Base-by-base conservation (phyloP, 495 filamentous ascomycete genomes). In the Sporormia fimetaria region DNA sequence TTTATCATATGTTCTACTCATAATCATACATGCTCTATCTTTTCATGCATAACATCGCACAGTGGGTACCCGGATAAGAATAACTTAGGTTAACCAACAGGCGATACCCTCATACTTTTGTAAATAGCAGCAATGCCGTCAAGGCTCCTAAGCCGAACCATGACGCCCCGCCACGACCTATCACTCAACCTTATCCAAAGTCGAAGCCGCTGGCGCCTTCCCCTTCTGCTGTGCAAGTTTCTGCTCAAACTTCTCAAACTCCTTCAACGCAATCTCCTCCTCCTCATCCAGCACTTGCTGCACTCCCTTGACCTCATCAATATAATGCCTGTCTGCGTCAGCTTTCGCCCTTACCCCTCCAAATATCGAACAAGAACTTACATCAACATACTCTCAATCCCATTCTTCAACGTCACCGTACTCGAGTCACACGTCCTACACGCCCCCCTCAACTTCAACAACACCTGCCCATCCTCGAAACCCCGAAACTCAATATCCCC, bases 181-280 rank as follows among this genome's bases (percentile, higher is more conserved):
- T 14, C 42, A 23, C 24, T 67, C 68, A 3, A 69, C 75, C 12
- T 63, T 74, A 60, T 87, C 81, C 31, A 86, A 51, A 28, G 75
- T 79, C n/a, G 73, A 65, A 54, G 76, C 56, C 38, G 69, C 63
- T 29, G 70, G 67, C 27, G 62, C 61, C n/a, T 65, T 51, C 16
- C 67, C 76, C 56, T 84, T 87, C 52, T 86, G 81, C 56, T 76
- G 69, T 57, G 73, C 76, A 52, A 98, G 62, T 63, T 93, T 94
- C 67, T 94, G 85, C 60, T 98, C 90, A 62, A 98, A 98, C 62
- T 81, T 87, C 30, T 83, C 82, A 63, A 98, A 96, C 54, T 96
- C 90, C 44, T 78, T 65, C 57, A 88, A 69, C 7, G 88, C 80
- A 46, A 94, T 74, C 63, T 93, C 81, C 62, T 96, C 90, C 59